phyloP scores from a whole-genome alignment of 2,329 filamentous ascomycete species.

The Fusarium tanahbumbuense region DNA sequence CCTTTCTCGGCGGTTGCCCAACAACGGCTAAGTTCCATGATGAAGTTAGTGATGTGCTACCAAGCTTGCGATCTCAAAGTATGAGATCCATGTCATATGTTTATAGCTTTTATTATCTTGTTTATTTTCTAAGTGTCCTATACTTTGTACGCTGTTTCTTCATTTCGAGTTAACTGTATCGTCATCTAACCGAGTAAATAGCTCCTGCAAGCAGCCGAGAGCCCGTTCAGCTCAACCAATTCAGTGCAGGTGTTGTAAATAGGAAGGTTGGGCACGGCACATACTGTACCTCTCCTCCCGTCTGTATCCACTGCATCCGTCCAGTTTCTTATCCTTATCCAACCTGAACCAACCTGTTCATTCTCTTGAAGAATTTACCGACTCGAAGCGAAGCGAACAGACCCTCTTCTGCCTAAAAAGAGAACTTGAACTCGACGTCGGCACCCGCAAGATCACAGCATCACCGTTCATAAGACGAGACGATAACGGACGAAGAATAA shows the following conservation, averaged over 20 bases:
- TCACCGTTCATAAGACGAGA: constrained; percentile 8
- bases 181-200: neutral
- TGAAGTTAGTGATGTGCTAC: constrained; percentile 19
- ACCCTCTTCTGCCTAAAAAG: constrained; percentile 45
- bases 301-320: constrained; percentile 40
- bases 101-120: neutral
- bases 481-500: constrained; percentile 5
- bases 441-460: constrained; percentile 36
- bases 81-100: neutral
- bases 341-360: constrained; percentile 34
- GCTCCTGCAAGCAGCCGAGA: constrained; percentile 26
- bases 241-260: constrained; percentile 34
- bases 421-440: constrained; percentile 33
- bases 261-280: constrained; percentile 35
- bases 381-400: constrained; percentile 40
- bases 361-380: constrained; percentile 42
- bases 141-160: too few relatives aligned
- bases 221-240: constrained; percentile 9
- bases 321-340: constrained; percentile 36
- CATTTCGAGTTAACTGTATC: neutral
- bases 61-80: constrained; percentile 15
- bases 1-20: constrained; percentile 29
- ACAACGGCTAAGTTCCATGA: constrained; percentile 31
- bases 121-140: neutral
- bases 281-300: constrained; percentile 3